Base-by-base conservation (phyloP, 106 monocot species). In the Amphibolis antarctica region DNA sequence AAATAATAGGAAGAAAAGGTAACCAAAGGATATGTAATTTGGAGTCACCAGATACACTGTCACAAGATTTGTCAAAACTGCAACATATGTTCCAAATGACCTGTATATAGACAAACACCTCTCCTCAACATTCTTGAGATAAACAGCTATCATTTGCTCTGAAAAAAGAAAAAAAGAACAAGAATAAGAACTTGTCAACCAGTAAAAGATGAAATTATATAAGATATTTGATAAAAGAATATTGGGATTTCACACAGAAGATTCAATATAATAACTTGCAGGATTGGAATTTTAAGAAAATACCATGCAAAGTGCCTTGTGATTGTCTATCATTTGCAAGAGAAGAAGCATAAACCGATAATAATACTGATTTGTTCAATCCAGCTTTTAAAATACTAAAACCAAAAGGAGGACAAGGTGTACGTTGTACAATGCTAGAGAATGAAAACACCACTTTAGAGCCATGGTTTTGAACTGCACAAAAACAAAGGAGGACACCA, bases 1-100 rank as follows among this genome's bases (percentile, higher is more conserved):
- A 65, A 84, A 78, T 49, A 89, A 65, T 54, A 96, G 89, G 77
- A 89, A 89, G 61, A 96, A 84, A 26, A 96, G 81, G 62, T 83
- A 96, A 11, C 94, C 94, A 76, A 96, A 96, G 18, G 89, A 96
- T 60, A 84, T 74, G 66, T 96, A 96, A 75, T 96, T 96, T 64
- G 94, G 94, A 69, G 68, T 80, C 62, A 96, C 81, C 70, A 89
- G 25, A 62, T 89, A 96, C 28, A 96, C 74, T 51, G 84, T 86
- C 6, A 83, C 66, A 68, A 96, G 86, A 74, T 89, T 86, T 48
- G 94, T 96, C 55, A 96, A 30, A 74, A 84, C 84, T 55, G 86
- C 89, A 69, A 96, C 81, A 63, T 96, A 89, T 60, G 86, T 89
- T 63, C 94, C 94, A 68, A 62, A 89, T 24, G 94, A 96, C 21